phyloP scores from a whole-genome alignment of 352 stramenopile species.

The Bremia lactucae region DNA sequence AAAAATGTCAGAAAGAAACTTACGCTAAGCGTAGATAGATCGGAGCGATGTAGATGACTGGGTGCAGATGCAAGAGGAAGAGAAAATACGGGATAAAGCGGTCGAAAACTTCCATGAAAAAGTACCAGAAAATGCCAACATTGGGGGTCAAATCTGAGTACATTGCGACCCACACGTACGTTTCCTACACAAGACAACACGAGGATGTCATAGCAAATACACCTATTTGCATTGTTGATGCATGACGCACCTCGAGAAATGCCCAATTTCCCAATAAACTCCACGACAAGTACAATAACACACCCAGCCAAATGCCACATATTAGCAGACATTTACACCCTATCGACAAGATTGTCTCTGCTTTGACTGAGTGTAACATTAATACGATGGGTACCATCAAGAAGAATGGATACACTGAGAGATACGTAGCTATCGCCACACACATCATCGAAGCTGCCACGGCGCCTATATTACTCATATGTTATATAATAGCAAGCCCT shows the following conservation, averaged over 20 bases:
- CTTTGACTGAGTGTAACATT: constrained; percentile 25
- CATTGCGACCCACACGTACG: constrained; percentile 67
- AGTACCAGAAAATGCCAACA: constrained; percentile 84
- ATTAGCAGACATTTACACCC: constrained; percentile 7
- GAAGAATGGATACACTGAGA: constrained; percentile 64
- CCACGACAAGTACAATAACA: constrained; percentile 50
- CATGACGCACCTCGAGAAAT: constrained; percentile 40
- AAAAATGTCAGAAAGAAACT: constrained; percentile 3
- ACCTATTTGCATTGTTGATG: too few relatives aligned
- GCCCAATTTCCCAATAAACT: constrained; percentile 39
- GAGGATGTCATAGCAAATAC: too few relatives aligned
- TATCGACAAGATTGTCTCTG: constrained; percentile 5
- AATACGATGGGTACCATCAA: constrained; percentile 48
- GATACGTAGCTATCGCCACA: constrained; percentile 49
- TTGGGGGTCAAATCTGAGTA: constrained; percentile 81
- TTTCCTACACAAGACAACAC: constrained; percentile 32
- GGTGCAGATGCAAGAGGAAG: constrained; percentile 69
- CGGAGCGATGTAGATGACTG: constrained; percentile 68
- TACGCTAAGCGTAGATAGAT: constrained; percentile 73
- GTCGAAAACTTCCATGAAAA: constrained; percentile 84
- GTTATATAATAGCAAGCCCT: constrained; percentile 3
- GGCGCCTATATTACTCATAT: constrained; percentile 19
- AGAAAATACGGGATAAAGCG: constrained; percentile 81
- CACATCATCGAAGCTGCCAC: constrained; percentile 34
- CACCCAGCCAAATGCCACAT: constrained; percentile 16